Conservation (phyloP, 1,284 basidiomycete genomes). For the Papiliotrema fonsecae region DNA sequence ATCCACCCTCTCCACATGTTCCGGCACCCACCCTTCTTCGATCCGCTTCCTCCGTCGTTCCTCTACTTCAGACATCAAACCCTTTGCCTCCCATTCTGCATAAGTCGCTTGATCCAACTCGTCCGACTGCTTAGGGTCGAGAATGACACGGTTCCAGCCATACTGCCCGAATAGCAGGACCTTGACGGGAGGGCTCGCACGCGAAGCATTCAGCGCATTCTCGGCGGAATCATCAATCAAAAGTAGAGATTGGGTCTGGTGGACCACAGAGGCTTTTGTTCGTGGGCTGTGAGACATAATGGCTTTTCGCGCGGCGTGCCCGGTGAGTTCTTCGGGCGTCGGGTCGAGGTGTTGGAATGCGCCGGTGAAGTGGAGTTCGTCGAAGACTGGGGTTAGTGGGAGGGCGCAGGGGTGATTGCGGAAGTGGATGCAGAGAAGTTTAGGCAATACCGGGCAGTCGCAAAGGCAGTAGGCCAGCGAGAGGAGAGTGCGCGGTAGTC, state of each 20-base stretch:
- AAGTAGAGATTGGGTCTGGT: conserved; percentile 58
- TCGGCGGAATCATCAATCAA: conserved; percentile 75
- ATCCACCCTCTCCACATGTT: conserved; percentile 33
- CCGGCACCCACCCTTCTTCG: conserved; percentile 40
- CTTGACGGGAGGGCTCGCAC: conserved; percentile 47
- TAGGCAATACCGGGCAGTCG: too few relatives aligned
- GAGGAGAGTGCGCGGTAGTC: too few relatives aligned
- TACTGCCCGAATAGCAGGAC: conserved; percentile 74
- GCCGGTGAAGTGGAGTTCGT: conserved; percentile 68
- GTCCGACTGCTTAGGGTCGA: conserved; percentile 30
- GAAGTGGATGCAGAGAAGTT: neutral
- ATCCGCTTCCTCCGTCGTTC: conserved; percentile 26
- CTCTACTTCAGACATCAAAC: conserved; percentile 45
- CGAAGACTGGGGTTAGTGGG: conserved; percentile 53
- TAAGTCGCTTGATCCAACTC: conserved; percentile 58
- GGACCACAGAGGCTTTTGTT: conserved; percentile 67
- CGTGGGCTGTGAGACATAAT: conserved; percentile 57
- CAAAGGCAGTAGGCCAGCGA: too few relatives aligned
- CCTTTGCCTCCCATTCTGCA: conserved; percentile 49
- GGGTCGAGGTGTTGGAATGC: conserved; percentile 55
- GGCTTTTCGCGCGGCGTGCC: conserved; percentile 49
- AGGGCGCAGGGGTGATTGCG: neutral
- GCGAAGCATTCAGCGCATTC: conserved; percentile 62
- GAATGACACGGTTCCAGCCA: conserved; percentile 62
- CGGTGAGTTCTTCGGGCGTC: conserved; percentile 44